Conservation (phyloP, 495 filamentous ascomycete genomes). For the Annulohypoxylon moriforme region DNA sequence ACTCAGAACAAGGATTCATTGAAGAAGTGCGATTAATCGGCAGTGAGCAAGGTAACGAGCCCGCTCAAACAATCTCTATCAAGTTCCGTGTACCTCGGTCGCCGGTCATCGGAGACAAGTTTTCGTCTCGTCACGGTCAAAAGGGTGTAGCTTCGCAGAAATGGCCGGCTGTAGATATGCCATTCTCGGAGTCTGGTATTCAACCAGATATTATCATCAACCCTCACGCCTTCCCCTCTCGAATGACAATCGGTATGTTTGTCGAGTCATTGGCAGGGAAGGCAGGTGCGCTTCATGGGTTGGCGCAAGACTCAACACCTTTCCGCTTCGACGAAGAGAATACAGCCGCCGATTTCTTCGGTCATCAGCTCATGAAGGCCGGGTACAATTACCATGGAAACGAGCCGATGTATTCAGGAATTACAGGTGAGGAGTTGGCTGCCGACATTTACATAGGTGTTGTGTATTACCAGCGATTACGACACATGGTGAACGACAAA, state of each 20-base stretch:
- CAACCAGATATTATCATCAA: conserved; percentile 99
- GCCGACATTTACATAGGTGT: conserved; percentile 97
- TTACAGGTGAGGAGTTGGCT: conserved; percentile 92
- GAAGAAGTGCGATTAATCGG: conserved; percentile 94
- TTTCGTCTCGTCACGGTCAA: conserved; percentile 97
- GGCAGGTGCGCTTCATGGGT: conserved; percentile 89
- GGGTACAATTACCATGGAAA: conserved; percentile 99
- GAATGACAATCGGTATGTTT: conserved; percentile 99
- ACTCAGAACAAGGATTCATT: conserved; percentile 83
- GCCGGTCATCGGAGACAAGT: conserved; percentile 97
- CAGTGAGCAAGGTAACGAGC: conserved; percentile 80
- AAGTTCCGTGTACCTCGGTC: conserved; percentile 91
- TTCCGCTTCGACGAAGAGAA: conserved; percentile 94
- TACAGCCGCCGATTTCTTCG: conserved; percentile 94
- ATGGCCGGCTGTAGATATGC: conserved; percentile 94
- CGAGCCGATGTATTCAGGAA: conserved; percentile 96
- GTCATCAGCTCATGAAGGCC: conserved; percentile 89
- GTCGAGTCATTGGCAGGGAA: conserved; percentile 97
- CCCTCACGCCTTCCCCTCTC: conserved; percentile 99
- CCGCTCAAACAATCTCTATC: conserved; percentile 85
- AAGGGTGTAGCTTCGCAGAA: conserved; percentile 98
- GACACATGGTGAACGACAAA: conserved; percentile 99
- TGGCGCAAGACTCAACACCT: conserved; percentile 93
- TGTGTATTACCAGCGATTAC: conserved; percentile 96
- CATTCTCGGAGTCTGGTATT: conserved; percentile 96